Evolutionary conservation across 805 yeast genomes (phyloP), one percentile per base, ranked within the genome.

Genomic region (Lipomyces sp.): DNA sequence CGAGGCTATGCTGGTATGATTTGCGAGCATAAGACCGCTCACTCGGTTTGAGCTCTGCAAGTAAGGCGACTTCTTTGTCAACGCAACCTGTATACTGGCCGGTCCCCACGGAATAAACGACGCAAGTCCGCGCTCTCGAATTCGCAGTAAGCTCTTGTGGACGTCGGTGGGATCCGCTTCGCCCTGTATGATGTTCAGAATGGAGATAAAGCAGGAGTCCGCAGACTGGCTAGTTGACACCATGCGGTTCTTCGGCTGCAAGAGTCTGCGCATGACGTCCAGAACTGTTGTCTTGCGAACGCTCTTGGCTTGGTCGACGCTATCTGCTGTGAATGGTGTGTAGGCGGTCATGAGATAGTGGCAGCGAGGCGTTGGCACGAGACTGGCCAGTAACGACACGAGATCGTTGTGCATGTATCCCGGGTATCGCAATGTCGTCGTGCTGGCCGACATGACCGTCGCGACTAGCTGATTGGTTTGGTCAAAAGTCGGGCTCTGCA

Each of bases 361-460:
- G 59, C 85, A 71, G 39, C 84, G 84, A 0, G 95, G 95, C 0
- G 88, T 83, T 1, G 97, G 96, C 2, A 93, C 79, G 58, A 93
- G 68, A 1, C 91, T 80, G 1, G 96, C 82, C 43, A 88, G 68
- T 16, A 93, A 80, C 43, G 95, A 83, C 35, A 89, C 86, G 59
- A 85, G 70, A 2, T 95, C 87, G 63, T 84, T 86, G 73, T 86
- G 90, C 78, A 89, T 83, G 70, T 88, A 88, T 42, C 93, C 83
- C 3, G 98, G 98, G 66, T 85, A 91, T 59, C 98, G 74, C 39
- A 93, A 70, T 0, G 98, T 86, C 54, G 91, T 86, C 2, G 98
- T 86, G 2, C 88, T 73, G 0, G 90, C 82, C 0, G 95, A 82
- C 74, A 89, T 79, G 8, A 87, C 88, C 7, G 89, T 82, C 0